Evolutionary conservation across 331 rosid genomes (phyloP).

Genomic region (Acacia pycnantha): DNA sequence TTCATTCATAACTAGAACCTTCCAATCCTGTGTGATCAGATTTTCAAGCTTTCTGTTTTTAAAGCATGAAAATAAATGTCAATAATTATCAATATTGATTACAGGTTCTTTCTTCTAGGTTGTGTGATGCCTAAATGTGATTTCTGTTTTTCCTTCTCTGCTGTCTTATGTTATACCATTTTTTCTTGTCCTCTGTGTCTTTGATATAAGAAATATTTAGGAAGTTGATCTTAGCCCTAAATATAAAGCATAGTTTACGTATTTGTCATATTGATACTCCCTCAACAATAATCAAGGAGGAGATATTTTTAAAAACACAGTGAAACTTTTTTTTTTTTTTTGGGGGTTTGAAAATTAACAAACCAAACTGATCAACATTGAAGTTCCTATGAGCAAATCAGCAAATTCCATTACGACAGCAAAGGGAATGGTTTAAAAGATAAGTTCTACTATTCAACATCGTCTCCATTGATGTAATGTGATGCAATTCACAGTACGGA

Average conservation of each 20-base stretch:
- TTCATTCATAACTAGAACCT: background rate
- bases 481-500: background rate
- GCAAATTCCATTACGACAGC: background rate
- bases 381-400: background rate
- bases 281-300: too few relatives aligned
- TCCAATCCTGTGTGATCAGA: background rate
- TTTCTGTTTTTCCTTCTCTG: too few relatives aligned
- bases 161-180: too few relatives aligned
- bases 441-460: background rate
- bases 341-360: constrained; percentile 14
- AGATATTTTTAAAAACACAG: too few relatives aligned
- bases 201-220: too few relatives aligned
- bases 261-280: too few relatives aligned
- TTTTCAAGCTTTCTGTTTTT: background rate
- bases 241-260: too few relatives aligned
- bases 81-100: background rate
- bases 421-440: constrained; percentile 17
- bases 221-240: too few relatives aligned
- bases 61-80: background rate
- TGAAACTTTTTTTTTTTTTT: too few relatives aligned
- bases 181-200: too few relatives aligned
- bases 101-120: background rate
- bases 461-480: constrained; percentile 10
- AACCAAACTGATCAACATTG: background rate
- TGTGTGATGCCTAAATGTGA: background rate